These are phyloP conservation scores for Tricholoma bakamatsutake DNA, from an alignment of 768 basidiomycete species.

Conservation along the genomic window DNA sequence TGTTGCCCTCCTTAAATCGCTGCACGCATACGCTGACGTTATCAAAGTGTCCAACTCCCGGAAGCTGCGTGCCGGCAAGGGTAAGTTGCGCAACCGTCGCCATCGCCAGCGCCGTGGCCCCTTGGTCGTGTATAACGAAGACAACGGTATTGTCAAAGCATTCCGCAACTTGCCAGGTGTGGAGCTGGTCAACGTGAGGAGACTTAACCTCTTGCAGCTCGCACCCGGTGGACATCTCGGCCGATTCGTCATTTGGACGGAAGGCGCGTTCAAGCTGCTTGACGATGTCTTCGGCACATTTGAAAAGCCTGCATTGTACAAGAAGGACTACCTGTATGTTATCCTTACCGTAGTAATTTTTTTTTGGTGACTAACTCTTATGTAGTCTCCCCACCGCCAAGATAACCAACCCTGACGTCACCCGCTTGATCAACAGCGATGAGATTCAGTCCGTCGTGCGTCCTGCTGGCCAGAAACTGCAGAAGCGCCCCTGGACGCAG, in stretches of 20 bases:
- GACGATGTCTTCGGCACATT: constrained; percentile 96
- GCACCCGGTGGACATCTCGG: constrained; percentile 99
- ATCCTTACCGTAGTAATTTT: not conserved
- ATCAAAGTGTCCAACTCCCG: constrained; percentile 96
- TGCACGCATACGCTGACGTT: constrained; percentile 88
- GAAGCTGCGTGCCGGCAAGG: constrained; percentile 95
- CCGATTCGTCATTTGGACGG: constrained; percentile 99
- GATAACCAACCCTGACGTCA: constrained; percentile 95
- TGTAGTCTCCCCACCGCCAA: constrained; percentile 87
- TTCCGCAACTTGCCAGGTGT: constrained; percentile 99
- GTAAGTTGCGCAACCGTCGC: constrained; percentile 94
- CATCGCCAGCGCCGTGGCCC: constrained; percentile 97
- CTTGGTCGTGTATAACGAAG: constrained; percentile 94
- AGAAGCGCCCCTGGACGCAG: constrained; percentile 96
- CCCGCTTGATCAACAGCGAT: constrained; percentile 95
- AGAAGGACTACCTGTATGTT: constrained; percentile 83
- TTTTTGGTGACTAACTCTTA: not conserved
- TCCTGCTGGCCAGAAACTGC: constrained; percentile 74
- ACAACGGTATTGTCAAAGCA: constrained; percentile 95
- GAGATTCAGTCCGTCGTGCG: constrained; percentile 98
- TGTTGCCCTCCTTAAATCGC: constrained; percentile 83
- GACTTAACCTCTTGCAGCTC: constrained; percentile 96
- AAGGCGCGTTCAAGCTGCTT: constrained; percentile 85
- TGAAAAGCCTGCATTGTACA: constrained; percentile 78
- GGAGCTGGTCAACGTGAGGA: constrained; percentile 90